phyloP scores from a whole-genome alignment of 1,284 basidiomycete species.

The Apiotrichum domesticum region DNA sequence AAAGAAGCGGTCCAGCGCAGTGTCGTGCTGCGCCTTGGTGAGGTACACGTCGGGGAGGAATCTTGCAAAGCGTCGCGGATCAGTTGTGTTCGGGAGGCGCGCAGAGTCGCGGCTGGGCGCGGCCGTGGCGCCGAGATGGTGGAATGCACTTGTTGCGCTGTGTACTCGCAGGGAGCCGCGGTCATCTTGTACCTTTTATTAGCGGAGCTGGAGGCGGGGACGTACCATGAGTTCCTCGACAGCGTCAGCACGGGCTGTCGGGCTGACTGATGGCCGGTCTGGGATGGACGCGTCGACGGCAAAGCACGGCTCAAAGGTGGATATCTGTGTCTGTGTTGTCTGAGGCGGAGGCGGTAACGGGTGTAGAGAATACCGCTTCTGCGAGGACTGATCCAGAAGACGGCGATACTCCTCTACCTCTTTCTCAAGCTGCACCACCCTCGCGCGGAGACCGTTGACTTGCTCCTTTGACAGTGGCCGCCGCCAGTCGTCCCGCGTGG shows the following conservation, averaged over 20 bases:
- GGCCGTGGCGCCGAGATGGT: background rate
- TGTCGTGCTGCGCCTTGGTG: conserved; percentile 21
- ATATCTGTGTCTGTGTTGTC: background rate
- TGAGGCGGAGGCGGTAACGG: background rate
- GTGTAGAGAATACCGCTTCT: background rate
- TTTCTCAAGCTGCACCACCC: conserved; percentile 25
- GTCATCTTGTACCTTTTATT: conserved; percentile 15
- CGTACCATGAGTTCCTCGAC: conserved; percentile 11
- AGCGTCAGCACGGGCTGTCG: conserved; percentile 4
- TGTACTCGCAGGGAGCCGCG: conserved; percentile 17
- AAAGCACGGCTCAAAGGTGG: no score
- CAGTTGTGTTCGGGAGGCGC: background rate
- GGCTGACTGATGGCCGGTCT: background rate
- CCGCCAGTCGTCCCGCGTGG: conserved; percentile 23
- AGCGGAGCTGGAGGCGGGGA: background rate
- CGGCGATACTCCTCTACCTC: background rate
- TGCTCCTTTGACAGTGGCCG: conserved; percentile 25
- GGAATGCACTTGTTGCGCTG: conserved; percentile 13
- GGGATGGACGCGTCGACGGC: no score
- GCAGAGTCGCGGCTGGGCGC: background rate
- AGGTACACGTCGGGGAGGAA: conserved; percentile 15
- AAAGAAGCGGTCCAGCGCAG: conserved; percentile 28
- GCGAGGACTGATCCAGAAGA: background rate
- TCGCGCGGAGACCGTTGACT: conserved; percentile 23
- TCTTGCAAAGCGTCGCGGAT: background rate